Evolutionary conservation across 495 filamentous ascomycete species (phyloP).

Genomic region (Haplographium delicatum): DNA sequence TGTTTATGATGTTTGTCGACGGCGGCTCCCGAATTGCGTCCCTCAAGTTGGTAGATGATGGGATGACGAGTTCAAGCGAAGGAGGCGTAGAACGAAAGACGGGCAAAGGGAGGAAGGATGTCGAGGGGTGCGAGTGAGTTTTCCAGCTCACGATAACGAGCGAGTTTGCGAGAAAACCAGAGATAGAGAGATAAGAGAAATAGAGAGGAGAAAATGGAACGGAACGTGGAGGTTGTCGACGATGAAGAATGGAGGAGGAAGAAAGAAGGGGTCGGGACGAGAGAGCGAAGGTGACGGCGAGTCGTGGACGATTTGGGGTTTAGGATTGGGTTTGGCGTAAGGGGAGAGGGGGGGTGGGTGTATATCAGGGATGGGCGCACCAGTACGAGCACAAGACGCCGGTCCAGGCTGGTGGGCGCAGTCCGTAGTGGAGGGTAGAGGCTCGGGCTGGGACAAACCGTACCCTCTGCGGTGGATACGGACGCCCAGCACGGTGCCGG

Average conservation of each 20-base stretch:
- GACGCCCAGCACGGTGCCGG: too few species aligned
- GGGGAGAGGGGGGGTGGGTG: background rate
- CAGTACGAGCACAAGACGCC: background rate
- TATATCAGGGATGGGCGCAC: background rate
- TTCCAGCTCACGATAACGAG: constrained; percentile 28
- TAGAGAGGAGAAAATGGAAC: constrained; percentile 15
- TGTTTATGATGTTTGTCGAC: too few species aligned
- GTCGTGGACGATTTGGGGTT: background rate
- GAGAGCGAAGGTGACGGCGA: constrained; percentile 10
- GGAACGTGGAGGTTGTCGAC: constrained; percentile 8
- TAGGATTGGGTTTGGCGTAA: background rate
- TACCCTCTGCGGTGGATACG: too few species aligned
- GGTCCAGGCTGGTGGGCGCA: background rate
- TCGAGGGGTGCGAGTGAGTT: constrained; percentile 17
- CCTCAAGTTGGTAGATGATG: constrained; percentile 12
- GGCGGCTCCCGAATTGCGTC: background rate
- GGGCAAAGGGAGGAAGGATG: background rate
- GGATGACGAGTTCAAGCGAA: constrained; percentile 22
- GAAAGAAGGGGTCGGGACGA: constrained; percentile 13
- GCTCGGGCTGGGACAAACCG: too few species aligned
- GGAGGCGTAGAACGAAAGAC: constrained; percentile 7
- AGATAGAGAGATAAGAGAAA: constrained; percentile 1
- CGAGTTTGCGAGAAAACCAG: constrained; percentile 24
- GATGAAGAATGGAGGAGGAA: constrained; percentile 16
- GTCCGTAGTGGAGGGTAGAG: background rate